phyloP scores from a whole-genome alignment of 352 stramenopile species.

The Peronospora destructor region DNA sequence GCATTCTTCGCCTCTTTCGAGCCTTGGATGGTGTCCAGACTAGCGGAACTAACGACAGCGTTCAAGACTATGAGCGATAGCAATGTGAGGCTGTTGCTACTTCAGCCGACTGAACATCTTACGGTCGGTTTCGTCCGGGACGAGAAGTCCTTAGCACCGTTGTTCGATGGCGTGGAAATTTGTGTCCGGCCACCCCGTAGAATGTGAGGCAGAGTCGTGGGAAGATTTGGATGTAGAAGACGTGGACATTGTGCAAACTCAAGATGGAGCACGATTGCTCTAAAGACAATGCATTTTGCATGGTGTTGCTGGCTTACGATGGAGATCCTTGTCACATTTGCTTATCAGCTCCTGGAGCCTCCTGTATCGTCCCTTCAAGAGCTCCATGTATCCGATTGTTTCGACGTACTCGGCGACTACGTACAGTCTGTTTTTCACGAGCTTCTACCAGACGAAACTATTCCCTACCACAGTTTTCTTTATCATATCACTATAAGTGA shows the following conservation, averaged over 20 bases:
- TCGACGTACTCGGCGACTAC: slow-evolving; percentile 74
- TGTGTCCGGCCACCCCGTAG: slow-evolving; percentile 12
- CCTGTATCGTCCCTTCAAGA: slow-evolving; percentile 37
- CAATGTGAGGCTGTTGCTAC: slow-evolving; percentile 55
- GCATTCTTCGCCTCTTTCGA: slow-evolving; percentile 60
- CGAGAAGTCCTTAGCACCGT: slow-evolving; percentile 36
- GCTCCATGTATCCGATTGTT: slow-evolving; percentile 58
- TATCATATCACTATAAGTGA: slow-evolving; percentile 4
- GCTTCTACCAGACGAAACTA: slow-evolving; percentile 34
- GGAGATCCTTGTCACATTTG: slow-evolving; percentile 63
- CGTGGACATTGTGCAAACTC: slow-evolving; percentile 51
- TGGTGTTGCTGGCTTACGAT: slow-evolving; percentile 81
- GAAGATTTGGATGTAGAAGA: slow-evolving; percentile 69
- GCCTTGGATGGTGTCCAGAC: slow-evolving; percentile 68
- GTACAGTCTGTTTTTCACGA: slow-evolving; percentile 56
- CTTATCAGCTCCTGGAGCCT: slow-evolving; percentile 59
- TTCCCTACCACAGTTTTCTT: slow-evolving; percentile 1
- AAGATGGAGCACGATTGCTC: slow-evolving; percentile 45
- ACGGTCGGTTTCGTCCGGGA: slow-evolving; percentile 66
- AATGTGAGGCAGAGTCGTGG: slow-evolving; percentile 55
- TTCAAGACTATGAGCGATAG: slow-evolving; percentile 67
- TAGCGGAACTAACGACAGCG: slow-evolving; percentile 53
- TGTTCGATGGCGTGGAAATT: slow-evolving; percentile 47
- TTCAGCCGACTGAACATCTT: slow-evolving; percentile 50
- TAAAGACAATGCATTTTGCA: slow-evolving; percentile 67